phyloP scores from a whole-genome alignment of 2,329 filamentous ascomycete species.

The Fusarium sp. region DNA sequence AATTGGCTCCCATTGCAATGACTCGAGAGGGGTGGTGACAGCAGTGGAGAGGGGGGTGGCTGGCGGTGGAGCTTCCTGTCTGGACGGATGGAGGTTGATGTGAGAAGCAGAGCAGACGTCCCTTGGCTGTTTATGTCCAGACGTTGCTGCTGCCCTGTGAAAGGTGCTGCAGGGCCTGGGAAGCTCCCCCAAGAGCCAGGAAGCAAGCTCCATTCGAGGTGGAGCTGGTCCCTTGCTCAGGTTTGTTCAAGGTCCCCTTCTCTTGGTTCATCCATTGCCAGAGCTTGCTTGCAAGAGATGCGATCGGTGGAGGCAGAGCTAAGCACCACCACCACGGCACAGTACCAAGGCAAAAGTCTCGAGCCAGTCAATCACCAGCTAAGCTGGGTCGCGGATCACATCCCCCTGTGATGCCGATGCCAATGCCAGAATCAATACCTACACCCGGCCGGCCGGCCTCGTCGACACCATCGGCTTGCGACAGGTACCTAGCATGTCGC shows the following conservation, averaged over 20 bases:
- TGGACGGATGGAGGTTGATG: constrained; percentile 34
- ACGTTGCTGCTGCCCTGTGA: constrained; percentile 27
- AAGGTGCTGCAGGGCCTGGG: constrained; percentile 34
- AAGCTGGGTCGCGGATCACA: neutral
- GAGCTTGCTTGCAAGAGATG: constrained; percentile 10
- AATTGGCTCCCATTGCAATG: constrained; percentile 48
- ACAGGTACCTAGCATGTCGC: constrained; percentile 27
- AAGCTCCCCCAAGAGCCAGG: constrained; percentile 37
- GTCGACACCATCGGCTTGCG: constrained; percentile 14
- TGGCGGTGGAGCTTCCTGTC: constrained; percentile 29
- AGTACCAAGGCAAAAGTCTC: neutral
- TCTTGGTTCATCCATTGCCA: constrained; percentile 13
- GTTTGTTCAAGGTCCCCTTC: constrained; percentile 38
- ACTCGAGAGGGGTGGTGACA: constrained; percentile 43
- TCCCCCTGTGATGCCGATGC: neutral
- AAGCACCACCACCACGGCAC: neutral
- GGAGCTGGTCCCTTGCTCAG: constrained; percentile 40
- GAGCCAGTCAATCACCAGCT: neutral
- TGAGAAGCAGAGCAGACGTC: constrained; percentile 8
- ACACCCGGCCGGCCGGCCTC: constrained; percentile 7
- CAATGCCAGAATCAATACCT: constrained; percentile 1
- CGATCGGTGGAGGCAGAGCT: constrained; percentile 5
- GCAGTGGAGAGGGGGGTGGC: constrained; percentile 37
- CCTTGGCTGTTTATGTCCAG: constrained; percentile 21
- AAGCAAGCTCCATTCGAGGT: constrained; percentile 40